A percentile compares a stretch with the other conserved stretches of the same genome.
phyloP scores from a whole-genome alignment of 345 rosid genomes.

The Bruguiera sexangula region DNA sequence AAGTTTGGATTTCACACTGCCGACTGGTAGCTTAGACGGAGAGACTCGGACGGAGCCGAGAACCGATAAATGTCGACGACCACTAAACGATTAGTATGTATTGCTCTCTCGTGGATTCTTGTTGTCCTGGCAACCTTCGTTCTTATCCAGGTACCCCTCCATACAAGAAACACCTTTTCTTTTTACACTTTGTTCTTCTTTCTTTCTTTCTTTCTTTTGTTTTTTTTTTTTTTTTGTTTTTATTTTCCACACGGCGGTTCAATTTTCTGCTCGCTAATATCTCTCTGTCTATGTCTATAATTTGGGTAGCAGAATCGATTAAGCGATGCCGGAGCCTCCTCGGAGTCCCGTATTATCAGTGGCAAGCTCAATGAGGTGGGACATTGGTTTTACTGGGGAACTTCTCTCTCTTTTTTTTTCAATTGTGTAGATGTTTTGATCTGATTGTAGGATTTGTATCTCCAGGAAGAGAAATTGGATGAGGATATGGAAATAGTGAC shows the following conservation, averaged over 20 bases:
- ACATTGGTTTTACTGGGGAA: too few relatives aligned
- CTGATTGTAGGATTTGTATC: background rate
- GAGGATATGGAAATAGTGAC: constrained; percentile 24
- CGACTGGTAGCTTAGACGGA: too few relatives aligned
- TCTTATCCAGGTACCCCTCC: constrained; percentile 21
- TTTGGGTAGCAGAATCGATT: constrained; percentile 45
- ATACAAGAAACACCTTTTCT: too few relatives aligned
- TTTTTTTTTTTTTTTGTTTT: background rate
- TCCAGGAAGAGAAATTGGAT: background rate
- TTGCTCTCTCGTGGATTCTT: constrained; percentile 20
- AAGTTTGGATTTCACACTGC: too few relatives aligned
- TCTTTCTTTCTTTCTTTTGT: background rate
- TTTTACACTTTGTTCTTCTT: too few relatives aligned
- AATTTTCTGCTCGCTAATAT: constrained; percentile 2
- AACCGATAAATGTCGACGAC: constrained; percentile 7
- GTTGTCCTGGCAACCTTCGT: constrained; percentile 22
- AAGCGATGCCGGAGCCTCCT: constrained; percentile 45
- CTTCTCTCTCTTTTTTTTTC: background rate
- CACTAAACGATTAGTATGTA: constrained; percentile 6
- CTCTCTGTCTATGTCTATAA: background rate
- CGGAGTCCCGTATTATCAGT: constrained; percentile 28
- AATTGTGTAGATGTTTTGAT: background rate
- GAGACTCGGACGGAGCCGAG: background rate
- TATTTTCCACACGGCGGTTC: background rate
- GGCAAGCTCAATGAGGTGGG: constrained; percentile 35